Evolutionary conservation across 306 rosid species (phyloP).

Genomic region (Casuarina glauca): DNA sequence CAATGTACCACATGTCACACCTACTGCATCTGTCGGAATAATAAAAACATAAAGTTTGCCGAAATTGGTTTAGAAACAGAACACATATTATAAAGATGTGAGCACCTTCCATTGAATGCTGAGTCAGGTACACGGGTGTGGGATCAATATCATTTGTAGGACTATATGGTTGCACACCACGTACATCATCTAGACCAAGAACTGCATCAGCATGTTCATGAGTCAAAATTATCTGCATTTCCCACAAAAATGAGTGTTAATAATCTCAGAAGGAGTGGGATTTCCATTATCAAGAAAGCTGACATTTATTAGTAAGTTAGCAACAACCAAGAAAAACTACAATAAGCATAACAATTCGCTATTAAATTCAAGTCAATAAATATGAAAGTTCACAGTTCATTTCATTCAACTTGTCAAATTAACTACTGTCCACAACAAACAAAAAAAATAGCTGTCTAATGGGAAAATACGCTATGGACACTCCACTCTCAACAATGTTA

Average conservation of each 20-base stretch:
- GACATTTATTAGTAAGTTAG: constrained; percentile 1
- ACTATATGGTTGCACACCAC: constrained; percentile 84
- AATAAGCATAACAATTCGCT: neutral
- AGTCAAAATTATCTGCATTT: constrained; percentile 87
- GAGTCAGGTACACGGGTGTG: constrained; percentile 72
- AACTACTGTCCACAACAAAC: constrained; percentile 3
- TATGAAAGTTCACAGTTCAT: constrained; percentile 10
- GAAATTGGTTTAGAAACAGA: neutral
- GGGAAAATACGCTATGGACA: neutral
- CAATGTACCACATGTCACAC: neutral
- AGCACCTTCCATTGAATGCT: constrained; percentile 90
- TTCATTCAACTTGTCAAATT: constrained; percentile 2
- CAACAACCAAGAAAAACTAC: constrained; percentile 15
- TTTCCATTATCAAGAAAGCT: constrained; percentile 8
- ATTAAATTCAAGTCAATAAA: constrained; percentile 11
- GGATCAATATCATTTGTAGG: constrained; percentile 86
- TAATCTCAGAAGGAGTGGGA: constrained; percentile 13
- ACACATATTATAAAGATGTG: neutral
- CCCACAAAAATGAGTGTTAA: constrained; percentile 18
- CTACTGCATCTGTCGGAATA: neutral
- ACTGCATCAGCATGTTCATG: constrained; percentile 99
- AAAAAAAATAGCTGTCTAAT: constrained; percentile 1
- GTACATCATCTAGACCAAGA: constrained; percentile 97
- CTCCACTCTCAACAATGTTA: neutral
- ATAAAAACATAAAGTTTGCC: neutral